These are phyloP conservation scores for Orbilia ellipsospora DNA, from an alignment of 2,329 filamentous ascomycete genomes.

Conservation along the genomic window DNA sequence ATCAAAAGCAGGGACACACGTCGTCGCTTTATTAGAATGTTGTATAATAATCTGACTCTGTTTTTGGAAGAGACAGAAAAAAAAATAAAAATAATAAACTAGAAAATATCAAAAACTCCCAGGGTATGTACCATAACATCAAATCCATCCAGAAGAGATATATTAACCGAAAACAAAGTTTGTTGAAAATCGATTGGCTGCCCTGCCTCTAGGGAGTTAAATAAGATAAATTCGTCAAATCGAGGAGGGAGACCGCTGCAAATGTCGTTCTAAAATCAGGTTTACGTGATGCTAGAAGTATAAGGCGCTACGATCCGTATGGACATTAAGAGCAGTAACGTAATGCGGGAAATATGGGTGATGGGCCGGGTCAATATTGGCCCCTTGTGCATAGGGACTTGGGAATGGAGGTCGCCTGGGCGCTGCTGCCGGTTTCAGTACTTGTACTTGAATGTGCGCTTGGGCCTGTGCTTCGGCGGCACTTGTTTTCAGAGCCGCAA, in stretches of 20 bases:
- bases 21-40: constrained; percentile 37
- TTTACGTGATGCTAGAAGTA: constrained; percentile 20
- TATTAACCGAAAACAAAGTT: constrained; percentile 4
- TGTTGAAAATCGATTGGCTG: neutral
- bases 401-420: constrained; percentile 49
- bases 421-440: constrained; percentile 29
- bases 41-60: no score
- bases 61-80: neutral
- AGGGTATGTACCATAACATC: constrained; percentile 40
- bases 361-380: constrained; percentile 50
- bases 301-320: constrained; percentile 38
- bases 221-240: neutral
- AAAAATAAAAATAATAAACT: constrained; percentile 9
- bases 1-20: no score
- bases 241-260: neutral
- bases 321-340: constrained; percentile 46
- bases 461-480: constrained; percentile 24
- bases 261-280: constrained; percentile 7
- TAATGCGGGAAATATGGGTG: constrained; percentile 52
- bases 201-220: constrained; percentile 14
- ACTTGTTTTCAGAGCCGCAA: constrained; percentile 53
- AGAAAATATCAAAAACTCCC: constrained; percentile 38
- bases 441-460: constrained; percentile 29
- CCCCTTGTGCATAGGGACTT: constrained; percentile 46
- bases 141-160: constrained; percentile 30